These are phyloP conservation scores for Tolypocladium nubicola DNA, from an alignment of 2,329 filamentous ascomycete species.

Conservation along the genomic window DNA sequence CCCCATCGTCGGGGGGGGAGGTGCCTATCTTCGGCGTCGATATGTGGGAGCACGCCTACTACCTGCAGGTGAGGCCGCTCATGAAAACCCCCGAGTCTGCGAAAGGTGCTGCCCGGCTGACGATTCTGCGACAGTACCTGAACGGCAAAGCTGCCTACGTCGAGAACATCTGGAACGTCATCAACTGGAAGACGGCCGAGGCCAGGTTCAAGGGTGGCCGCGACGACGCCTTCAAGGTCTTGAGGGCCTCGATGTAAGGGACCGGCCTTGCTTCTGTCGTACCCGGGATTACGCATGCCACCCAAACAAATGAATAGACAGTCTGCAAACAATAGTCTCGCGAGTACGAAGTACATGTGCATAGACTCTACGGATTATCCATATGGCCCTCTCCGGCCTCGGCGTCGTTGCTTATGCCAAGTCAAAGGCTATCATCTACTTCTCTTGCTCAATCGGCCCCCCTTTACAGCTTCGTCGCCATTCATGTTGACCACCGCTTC, in stretches of 20 bases:
- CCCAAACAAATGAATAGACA: not conserved
- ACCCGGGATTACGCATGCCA: no score
- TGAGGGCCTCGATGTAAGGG: slow-evolving; percentile 29
- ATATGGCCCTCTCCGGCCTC: not conserved
- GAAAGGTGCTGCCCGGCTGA: not conserved
- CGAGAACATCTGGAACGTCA: slow-evolving; percentile 66
- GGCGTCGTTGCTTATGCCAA: not conserved
- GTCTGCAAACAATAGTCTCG: not conserved
- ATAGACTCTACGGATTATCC: not conserved
- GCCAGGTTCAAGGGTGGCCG: slow-evolving; percentile 42
- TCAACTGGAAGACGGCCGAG: slow-evolving; percentile 68
- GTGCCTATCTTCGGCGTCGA: slow-evolving; percentile 70
- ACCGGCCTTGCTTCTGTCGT: not conserved
- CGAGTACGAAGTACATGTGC: not conserved
- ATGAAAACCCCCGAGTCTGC: not conserved
- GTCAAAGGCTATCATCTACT: not conserved
- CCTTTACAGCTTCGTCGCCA: not conserved
- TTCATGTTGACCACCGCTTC: not conserved
- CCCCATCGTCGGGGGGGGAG: slow-evolving; percentile 51
- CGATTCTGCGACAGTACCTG: slow-evolving; percentile 47
- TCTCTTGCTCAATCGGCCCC: not conserved
- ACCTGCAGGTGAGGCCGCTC: slow-evolving; percentile 51
- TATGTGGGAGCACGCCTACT: slow-evolving; percentile 94
- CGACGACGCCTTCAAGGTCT: slow-evolving; percentile 34
- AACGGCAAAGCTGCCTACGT: slow-evolving; percentile 69